Conservation (phyloP, 2,329 filamentous ascomycete genomes). For the Pyrenochaeta sp. region DNA sequence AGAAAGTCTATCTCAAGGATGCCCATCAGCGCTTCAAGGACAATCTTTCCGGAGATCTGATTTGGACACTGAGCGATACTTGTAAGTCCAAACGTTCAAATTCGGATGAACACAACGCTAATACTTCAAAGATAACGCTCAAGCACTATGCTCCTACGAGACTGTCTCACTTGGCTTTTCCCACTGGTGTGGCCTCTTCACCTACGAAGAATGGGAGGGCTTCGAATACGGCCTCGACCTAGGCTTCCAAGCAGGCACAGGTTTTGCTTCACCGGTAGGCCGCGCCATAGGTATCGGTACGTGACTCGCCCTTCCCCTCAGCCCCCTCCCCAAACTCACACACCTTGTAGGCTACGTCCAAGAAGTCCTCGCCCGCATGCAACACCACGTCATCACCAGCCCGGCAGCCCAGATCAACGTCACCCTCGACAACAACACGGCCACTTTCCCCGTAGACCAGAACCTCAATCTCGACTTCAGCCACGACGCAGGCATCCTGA, state of each 20-base stretch:
- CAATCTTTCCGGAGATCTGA: slow-evolving; percentile 53
- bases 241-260: slow-evolving; percentile 66
- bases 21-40: slow-evolving; percentile 67
- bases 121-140: slow-evolving; percentile 63
- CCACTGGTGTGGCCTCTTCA: slow-evolving; percentile 77
- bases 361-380: slow-evolving; percentile 74
- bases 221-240: slow-evolving; percentile 77
- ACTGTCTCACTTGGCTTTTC: slow-evolving; percentile 79
- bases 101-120: too few species aligned
- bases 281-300: slow-evolving; percentile 73
- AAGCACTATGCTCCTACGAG: slow-evolving; percentile 79
- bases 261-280: slow-evolving; percentile 70
- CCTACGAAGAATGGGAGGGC: slow-evolving; percentile 74
- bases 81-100: slow-evolving; percentile 26
- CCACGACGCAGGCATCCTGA: slow-evolving; percentile 77
- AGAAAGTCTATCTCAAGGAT: slow-evolving; percentile 68
- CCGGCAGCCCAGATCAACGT: slow-evolving; percentile 62
- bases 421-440: slow-evolving; percentile 72
- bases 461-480: slow-evolving; percentile 79
- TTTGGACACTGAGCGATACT: slow-evolving; percentile 46
- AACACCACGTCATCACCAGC: slow-evolving; percentile 64
- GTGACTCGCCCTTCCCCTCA: slow-evolving; percentile 52
- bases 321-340: slow-evolving; percentile 2
- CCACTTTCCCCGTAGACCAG: slow-evolving; percentile 77
- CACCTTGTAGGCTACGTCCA: slow-evolving; percentile 60